Conservation (phyloP, 495 filamentous ascomycete genomes). For the Chaetomidium leptoderma region DNA sequence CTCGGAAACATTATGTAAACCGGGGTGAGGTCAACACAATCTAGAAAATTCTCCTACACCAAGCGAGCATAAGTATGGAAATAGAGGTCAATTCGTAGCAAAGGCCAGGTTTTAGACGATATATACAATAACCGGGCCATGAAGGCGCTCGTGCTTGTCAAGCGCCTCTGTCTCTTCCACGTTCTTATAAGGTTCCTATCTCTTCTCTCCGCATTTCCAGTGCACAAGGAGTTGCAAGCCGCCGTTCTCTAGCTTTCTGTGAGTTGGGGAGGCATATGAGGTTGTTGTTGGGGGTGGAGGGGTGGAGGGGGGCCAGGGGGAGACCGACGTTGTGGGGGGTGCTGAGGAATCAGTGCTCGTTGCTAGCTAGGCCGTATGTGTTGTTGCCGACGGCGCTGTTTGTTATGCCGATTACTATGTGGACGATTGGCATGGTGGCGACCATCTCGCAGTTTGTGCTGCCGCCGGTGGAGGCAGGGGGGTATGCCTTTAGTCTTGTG, state of each 20-base stretch:
- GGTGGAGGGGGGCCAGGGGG: not conserved
- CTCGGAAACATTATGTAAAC: too few species aligned
- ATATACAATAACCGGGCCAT: too few species aligned
- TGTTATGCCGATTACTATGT: constrained; percentile 28
- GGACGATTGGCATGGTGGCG: constrained; percentile 35
- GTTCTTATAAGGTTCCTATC: too few species aligned
- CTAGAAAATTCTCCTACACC: too few species aligned
- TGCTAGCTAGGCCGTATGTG: constrained; percentile 29
- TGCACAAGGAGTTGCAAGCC: too few species aligned
- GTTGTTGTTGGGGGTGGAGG: not conserved
- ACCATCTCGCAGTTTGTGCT: constrained; percentile 36
- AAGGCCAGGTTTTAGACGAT: too few species aligned
- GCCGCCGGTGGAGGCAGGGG: constrained; percentile 24
- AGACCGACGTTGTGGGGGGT: constrained; percentile 17
- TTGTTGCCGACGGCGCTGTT: constrained; percentile 28
- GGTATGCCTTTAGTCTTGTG: constrained; percentile 30
- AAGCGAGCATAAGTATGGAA: too few species aligned
- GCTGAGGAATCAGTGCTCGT: constrained; percentile 19
- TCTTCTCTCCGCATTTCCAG: too few species aligned
- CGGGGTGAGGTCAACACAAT: too few species aligned
- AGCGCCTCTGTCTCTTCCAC: too few species aligned
- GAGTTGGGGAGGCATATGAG: not conserved
- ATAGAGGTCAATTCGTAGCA: too few species aligned
- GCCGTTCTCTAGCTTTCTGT: not conserved
- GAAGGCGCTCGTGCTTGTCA: too few species aligned